Evolutionary conservation across 1,284 basidiomycete species (phyloP), one percentile per base, ranked within the genome.

Genomic region (Sporisorium iseilematis-ciliati): DNA sequence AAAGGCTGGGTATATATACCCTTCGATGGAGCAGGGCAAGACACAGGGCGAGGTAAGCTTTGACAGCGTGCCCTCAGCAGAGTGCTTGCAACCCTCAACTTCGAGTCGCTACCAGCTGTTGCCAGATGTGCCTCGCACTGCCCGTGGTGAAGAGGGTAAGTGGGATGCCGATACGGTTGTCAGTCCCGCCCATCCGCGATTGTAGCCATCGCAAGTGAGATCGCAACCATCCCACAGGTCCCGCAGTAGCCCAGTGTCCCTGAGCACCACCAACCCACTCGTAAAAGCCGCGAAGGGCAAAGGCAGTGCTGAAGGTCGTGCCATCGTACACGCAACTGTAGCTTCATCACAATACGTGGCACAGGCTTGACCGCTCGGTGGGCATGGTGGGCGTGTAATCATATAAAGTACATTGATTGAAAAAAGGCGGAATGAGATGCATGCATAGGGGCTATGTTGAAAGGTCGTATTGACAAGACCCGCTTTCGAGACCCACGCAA

Each of bases 391-490:
- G 21, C 42, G 2, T 25, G 40, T 42, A 18, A 42, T 42, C 16
- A 45, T 23, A 21, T 45, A 45, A 45, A 45, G 42, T 45, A 45
- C 42, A 38, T 38, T 38, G 35, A n/a, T 38, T 38, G 12, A 38
- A 38, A 14, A 38, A 38, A 38, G 16, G 12, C 14, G 14, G 35
- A 38, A 14, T 16, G 16, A 38, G 35, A 14, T 38, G 35, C 35
- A 38, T 38, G 35, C 35, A 16, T 2, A 16, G 14, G 35, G 35
- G 35, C 35, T 10, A 38, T 2, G 35, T 4, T 38, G 35, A 38
- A 16, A 3, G 35, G 35, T 38, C 35, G 35, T 12, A 14, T 14
- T 38, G 12, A 38, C 35, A 38, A 11, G 14, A 38, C 35, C 35
- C 4, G 4, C 2, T 38, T 38, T 38, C 16, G 35, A 38, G 35